phyloP scores from a whole-genome alignment of 495 filamentous ascomycete genomes.

The Annulohypoxylon stygium region DNA sequence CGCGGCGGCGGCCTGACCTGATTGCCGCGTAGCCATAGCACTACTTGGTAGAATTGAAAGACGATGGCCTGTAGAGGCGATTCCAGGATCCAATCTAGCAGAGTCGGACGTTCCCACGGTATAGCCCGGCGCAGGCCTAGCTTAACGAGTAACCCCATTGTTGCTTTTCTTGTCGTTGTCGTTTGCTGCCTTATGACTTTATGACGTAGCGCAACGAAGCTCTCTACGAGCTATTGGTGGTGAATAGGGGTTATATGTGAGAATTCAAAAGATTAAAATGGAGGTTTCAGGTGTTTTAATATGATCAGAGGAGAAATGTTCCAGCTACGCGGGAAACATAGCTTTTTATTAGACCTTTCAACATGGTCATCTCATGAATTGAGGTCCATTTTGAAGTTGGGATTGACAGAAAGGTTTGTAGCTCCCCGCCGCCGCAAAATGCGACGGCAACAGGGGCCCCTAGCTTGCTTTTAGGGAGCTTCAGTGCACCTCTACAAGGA shows the following conservation, averaged over 20 bases:
- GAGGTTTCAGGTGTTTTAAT: too few relatives aligned
- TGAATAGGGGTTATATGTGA: not conserved
- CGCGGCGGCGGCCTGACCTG: constrained; percentile 67
- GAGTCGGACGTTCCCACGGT: constrained; percentile 65
- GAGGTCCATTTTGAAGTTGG: constrained; percentile 32
- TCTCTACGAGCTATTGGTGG: not conserved
- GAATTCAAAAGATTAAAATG: not conserved
- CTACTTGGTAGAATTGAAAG: constrained; percentile 67
- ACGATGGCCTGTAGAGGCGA: constrained; percentile 66
- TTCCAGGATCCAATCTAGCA: constrained; percentile 62
- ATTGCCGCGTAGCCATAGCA: constrained; percentile 73
- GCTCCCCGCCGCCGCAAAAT: constrained; percentile 38
- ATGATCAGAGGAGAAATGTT: not conserved
- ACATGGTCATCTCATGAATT: constrained; percentile 27
- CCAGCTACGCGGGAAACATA: not conserved
- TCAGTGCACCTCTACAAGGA: constrained; percentile 14
- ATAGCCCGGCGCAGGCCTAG: constrained; percentile 56
- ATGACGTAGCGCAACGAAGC: constrained; percentile 26
- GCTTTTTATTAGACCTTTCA: constrained; percentile 19
- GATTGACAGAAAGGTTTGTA: constrained; percentile 10
- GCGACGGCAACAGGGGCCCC: constrained; percentile 25
- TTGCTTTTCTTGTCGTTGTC: constrained; percentile 1
- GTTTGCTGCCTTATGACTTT: constrained; percentile 19
- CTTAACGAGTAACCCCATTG: constrained; percentile 53
- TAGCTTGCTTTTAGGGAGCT: constrained; percentile 4